These are phyloP conservation scores for Lycium barbarum DNA, from an alignment of 257 asterid species.

Conservation along the genomic window DNA sequence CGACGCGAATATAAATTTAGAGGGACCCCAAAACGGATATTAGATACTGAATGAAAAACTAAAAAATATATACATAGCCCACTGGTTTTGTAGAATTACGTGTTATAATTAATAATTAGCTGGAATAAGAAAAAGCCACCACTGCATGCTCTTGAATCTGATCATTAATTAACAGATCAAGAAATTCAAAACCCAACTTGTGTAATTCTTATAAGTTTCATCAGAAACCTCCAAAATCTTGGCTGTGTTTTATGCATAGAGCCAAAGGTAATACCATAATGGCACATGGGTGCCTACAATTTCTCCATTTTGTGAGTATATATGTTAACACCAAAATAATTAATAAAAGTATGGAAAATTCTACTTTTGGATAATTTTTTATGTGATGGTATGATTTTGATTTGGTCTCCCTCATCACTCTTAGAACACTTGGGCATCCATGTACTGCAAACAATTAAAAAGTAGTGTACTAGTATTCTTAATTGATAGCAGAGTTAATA, in stretches of 20 bases:
- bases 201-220: neutral
- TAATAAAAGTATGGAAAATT: neutral
- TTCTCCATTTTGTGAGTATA: neutral
- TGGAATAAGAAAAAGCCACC: neutral
- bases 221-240: slow-evolving; percentile 20
- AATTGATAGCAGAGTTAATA: neutral
- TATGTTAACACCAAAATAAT: neutral
- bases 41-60: too few relatives aligned
- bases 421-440: neutral
- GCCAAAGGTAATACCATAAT: neutral
- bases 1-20: too few relatives aligned
- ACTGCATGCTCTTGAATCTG: slow-evolving; percentile 6
- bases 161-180: neutral
- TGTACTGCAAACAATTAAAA: too few relatives aligned
- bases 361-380: neutral
- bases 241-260: slow-evolving; percentile 25
- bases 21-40: too few relatives aligned
- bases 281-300: neutral
- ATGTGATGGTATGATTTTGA: neutral
- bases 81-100: neutral
- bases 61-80: neutral
- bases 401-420: neutral
- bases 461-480: neutral
- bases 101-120: neutral
- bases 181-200: slow-evolving; percentile 24